Evolutionary conservation across 148 eudicot genomes (phyloP), one percentile per base, ranked within the genome.

Genomic region (Chenopodium berlandieri): DNA sequence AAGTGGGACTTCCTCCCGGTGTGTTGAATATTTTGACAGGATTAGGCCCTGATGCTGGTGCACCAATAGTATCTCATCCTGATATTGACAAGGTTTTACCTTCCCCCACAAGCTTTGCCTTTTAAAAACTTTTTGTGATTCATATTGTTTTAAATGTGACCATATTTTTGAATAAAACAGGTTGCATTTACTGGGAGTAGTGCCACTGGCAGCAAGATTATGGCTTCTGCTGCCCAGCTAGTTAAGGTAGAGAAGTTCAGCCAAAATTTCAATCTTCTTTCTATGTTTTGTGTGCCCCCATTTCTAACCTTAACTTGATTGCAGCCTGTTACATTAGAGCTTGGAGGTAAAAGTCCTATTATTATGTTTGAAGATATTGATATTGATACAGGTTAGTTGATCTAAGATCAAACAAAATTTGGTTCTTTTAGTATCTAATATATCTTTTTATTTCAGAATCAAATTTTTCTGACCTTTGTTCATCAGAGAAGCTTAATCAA

Each of bases 271-370:
- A 46, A 72, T 25, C 2, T 25, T 48, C 37, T 74, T 23, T 75
- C 60, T 1, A 10, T 82, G 78, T 19, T 78, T 27, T 60, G 34
- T 13, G 63, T 75, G 76, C 60, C 32, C 32, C 77, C 34, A 20
- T 65, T 73, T 75, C 74, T 84, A 62, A 76, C 11, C 27, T 64
- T 69, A 37, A 63, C 20, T 74, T 52, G 37, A 50, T 25, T 84
- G 83, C 97, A 97, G 99, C 99, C 98, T 44, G 92, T 97, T 82
- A 89, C 94, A 54, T 90, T 97, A 80, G 99, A 97, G 84, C 99
- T 97, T 78, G 99, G 99, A 79, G 99, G 99, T 60, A 97, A 97
- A 89, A 97, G 99, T 84, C 99, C 99, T 68, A 92, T 97, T 77
- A 77, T 97, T 63, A 93, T 97, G 75, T 97, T 97, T 88, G 97